These are phyloP conservation scores for Acanthamoeba sp. DNA, from an alignment of 208 protist species.

Conservation along the genomic window DNA sequence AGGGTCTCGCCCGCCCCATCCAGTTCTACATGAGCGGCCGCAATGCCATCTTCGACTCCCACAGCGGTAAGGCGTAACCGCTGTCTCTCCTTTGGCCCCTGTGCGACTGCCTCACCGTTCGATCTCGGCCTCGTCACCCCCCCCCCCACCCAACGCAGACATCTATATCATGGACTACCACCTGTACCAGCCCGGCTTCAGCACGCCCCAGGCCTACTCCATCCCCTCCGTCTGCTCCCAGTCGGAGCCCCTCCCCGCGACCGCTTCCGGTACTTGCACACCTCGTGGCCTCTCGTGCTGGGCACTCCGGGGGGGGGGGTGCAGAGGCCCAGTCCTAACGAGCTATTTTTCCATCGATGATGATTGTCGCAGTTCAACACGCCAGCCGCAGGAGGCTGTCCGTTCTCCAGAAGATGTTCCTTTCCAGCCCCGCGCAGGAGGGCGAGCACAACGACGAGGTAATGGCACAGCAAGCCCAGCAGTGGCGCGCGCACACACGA, in stretches of 20 bases:
- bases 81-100: background rate
- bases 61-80: slow-evolving; percentile 8
- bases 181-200: slow-evolving; percentile 56
- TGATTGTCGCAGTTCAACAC: background rate
- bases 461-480: background rate
- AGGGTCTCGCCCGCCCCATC: slow-evolving; percentile 28
- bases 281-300: background rate
- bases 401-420: slow-evolving; percentile 55
- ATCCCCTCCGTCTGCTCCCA: slow-evolving; percentile 24
- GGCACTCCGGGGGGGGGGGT: too few species aligned
- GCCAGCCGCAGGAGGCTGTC: slow-evolving; percentile 63
- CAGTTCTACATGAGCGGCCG: slow-evolving; percentile 70
- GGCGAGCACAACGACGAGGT: background rate
- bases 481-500: too few species aligned
- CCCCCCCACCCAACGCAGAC: too few species aligned
- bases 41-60: slow-evolving; percentile 55
- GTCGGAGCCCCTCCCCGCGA: background rate
- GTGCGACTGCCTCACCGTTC: too few species aligned
- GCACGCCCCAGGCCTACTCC: slow-evolving; percentile 1
- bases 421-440: background rate
- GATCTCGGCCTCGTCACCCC: too few species aligned
- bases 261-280: background rate
- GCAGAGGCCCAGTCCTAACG: too few species aligned
- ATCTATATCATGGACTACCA: slow-evolving; percentile 67
- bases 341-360: background rate